Evolutionary conservation across 441 rosid species (phyloP).

Genomic region (Gossypium davidsonii): DNA sequence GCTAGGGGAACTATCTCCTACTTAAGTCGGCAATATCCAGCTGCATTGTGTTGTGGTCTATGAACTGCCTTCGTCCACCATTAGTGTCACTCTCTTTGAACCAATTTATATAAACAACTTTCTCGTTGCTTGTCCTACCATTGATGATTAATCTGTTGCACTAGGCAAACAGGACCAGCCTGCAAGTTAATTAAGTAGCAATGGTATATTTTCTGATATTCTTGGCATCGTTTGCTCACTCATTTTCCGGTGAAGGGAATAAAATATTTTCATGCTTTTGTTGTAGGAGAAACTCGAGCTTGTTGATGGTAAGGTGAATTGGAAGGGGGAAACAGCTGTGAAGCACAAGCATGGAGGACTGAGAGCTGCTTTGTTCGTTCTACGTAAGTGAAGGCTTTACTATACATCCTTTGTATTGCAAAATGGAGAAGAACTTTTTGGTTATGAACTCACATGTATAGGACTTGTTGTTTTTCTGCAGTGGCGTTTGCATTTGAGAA

Average conservation of each 20-base stretch:
- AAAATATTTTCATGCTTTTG: background rate
- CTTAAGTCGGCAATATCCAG: constrained; percentile 15
- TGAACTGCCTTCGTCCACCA: background rate
- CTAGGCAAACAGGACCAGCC: constrained; percentile 6
- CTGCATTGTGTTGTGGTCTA: background rate
- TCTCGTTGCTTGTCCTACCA: background rate
- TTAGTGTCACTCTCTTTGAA: background rate
- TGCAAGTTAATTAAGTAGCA: background rate
- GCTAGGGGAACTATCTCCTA: background rate
- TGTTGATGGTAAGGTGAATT: constrained; percentile 49
- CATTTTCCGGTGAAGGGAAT: background rate
- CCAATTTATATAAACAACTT: constrained; percentile 4
- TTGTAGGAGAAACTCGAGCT: constrained; percentile 40
- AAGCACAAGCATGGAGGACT: constrained; percentile 57
- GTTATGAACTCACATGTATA: background rate
- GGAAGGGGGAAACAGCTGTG: constrained; percentile 51
- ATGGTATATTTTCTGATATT: constrained; percentile 26
- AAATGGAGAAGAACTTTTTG: background rate
- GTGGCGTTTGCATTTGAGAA: constrained; percentile 39
- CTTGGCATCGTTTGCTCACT: background rate
- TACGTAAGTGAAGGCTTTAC: constrained; percentile 23
- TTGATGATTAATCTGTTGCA: constrained; percentile 2
- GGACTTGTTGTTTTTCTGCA: constrained; percentile 20
- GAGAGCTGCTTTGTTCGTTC: constrained; percentile 29
- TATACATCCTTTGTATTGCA: background rate